Conservation (phyloP, 2,329 filamentous ascomycete species). For the Escovopsis sp. region DNA sequence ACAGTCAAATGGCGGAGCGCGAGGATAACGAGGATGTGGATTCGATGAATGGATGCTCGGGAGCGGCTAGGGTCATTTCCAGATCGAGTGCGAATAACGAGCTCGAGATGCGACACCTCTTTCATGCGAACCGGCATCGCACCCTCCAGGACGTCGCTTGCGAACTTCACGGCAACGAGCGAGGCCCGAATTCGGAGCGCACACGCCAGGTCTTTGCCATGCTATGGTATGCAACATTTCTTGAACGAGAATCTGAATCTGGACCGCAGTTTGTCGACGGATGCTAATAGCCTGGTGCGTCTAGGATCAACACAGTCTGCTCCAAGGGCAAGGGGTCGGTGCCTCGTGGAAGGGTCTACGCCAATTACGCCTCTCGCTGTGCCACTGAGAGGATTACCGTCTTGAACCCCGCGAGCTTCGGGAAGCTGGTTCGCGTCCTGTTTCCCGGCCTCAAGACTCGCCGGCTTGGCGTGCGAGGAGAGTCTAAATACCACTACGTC, state of each 20-base stretch:
- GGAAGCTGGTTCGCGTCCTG: constrained; percentile 88
- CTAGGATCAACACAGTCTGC: constrained; percentile 60
- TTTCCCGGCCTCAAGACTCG: constrained; percentile 92
- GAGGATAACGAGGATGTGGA: constrained; percentile 44
- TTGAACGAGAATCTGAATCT: too few species aligned
- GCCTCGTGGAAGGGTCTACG: constrained; percentile 83
- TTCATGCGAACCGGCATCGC: constrained; percentile 52
- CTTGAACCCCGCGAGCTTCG: constrained; percentile 91
- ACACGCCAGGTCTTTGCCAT: constrained; percentile 78
- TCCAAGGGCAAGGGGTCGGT: constrained; percentile 69
- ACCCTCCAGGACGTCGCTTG: constrained; percentile 55
- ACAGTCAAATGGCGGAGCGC: constrained; percentile 44
- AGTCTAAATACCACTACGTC: constrained; percentile 96
- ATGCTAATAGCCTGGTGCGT: background rate
- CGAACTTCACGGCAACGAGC: constrained; percentile 64
- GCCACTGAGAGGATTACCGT: constrained; percentile 88
- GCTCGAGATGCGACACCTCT: constrained; percentile 62
- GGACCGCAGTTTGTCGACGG: too few species aligned
- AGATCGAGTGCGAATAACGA: constrained; percentile 67
- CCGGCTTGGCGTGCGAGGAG: constrained; percentile 78
- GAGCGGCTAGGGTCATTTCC: constrained; percentile 39
- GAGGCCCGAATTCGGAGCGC: constrained; percentile 67
- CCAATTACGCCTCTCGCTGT: constrained; percentile 85
- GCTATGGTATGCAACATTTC: constrained; percentile 57
- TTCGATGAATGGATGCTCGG: constrained; percentile 28